phyloP scores from a whole-genome alignment of 495 filamentous ascomycete genomes.

The Geoglossum glabrum region DNA sequence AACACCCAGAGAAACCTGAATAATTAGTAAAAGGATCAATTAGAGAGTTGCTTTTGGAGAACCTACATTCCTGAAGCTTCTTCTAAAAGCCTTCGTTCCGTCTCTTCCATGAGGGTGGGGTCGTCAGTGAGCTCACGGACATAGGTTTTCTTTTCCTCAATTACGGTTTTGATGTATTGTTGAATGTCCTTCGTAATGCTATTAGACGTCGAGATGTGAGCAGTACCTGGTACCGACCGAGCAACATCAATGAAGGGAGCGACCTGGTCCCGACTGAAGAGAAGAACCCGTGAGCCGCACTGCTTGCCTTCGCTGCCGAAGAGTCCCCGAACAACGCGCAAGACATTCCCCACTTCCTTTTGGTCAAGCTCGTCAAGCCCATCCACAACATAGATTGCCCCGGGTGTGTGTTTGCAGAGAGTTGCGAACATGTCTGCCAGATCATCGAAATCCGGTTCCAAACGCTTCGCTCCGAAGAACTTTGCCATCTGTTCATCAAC shows the following conservation, averaged over 20 bases:
- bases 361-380: too few relatives aligned
- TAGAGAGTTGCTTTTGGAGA: background rate
- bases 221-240: background rate
- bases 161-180: conserved; percentile 12
- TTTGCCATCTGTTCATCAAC: too few relatives aligned
- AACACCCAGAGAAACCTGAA: conserved; percentile 17
- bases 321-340: background rate
- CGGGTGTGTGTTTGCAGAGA: too few relatives aligned
- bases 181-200: conserved; percentile 12
- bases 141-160: conserved; percentile 10
- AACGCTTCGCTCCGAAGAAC: too few relatives aligned
- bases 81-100: conserved; percentile 5
- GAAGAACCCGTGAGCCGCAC: too few relatives aligned
- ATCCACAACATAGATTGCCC: too few relatives aligned
- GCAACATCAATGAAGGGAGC: too few relatives aligned
- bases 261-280: too few relatives aligned
- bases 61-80: conserved; percentile 13
- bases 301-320: too few relatives aligned
- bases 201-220: conserved; percentile 11
- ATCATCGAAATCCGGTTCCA: too few relatives aligned
- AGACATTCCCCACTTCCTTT: too few relatives aligned
- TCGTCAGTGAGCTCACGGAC: conserved; percentile 11
- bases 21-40: background rate
- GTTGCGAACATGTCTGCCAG: too few relatives aligned
- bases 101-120: conserved; percentile 6